Percentiles rank a stretch among this genome's conserved stretches.
These are phyloP conservation scores for Cutaneotrichosporon daszewskae DNA, from an alignment of 1,284 basidiomycete genomes.

Conservation along the genomic window DNA sequence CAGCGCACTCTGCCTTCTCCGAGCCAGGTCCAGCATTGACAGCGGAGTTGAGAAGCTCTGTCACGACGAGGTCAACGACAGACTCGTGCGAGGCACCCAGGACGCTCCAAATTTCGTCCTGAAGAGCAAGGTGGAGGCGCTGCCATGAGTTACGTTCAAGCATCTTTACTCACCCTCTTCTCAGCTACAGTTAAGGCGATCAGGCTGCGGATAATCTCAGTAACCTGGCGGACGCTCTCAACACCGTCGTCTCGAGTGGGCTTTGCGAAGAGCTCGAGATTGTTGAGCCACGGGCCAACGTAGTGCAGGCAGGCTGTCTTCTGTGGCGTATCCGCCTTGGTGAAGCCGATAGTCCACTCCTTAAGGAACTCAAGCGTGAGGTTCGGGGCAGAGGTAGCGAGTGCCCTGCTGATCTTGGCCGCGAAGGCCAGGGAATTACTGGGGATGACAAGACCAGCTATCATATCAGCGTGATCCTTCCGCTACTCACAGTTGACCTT, in stretches of 20 bases:
- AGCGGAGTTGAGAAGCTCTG: conserved; percentile 71
- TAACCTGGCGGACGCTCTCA: conserved; percentile 47
- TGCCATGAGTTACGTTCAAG: too few species aligned
- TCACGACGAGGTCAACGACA: conserved; percentile 64
- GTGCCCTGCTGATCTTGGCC: conserved; percentile 60
- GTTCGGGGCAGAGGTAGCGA: conserved; percentile 67
- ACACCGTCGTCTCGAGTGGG: conserved; percentile 53
- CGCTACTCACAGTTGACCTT: too few species aligned
- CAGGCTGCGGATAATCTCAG: conserved; percentile 69
- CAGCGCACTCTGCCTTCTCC: conserved; percentile 65
- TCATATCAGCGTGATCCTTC: too few species aligned
- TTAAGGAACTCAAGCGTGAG: conserved; percentile 79
- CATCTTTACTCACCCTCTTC: too few species aligned
- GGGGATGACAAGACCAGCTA: conserved; percentile 64
- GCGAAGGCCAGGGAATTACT: conserved; percentile 63
- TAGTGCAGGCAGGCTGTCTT: conserved; percentile 70
- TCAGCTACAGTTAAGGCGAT: conserved; percentile 68
- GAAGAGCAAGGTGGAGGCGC: conserved; percentile 60
- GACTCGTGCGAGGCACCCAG: conserved; percentile 62
- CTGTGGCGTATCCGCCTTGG: conserved; percentile 58
- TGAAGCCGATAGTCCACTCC: conserved; percentile 60
- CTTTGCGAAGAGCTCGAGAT: conserved; percentile 65
- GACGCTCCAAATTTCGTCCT: conserved; percentile 69
- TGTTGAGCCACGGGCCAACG: conserved; percentile 78
- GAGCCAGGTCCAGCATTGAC: conserved; percentile 73